Evolutionary conservation across 306 rosid species (phyloP), one percentile per base, ranked within the genome.

Genomic region (Begonia fuchsioides): DNA sequence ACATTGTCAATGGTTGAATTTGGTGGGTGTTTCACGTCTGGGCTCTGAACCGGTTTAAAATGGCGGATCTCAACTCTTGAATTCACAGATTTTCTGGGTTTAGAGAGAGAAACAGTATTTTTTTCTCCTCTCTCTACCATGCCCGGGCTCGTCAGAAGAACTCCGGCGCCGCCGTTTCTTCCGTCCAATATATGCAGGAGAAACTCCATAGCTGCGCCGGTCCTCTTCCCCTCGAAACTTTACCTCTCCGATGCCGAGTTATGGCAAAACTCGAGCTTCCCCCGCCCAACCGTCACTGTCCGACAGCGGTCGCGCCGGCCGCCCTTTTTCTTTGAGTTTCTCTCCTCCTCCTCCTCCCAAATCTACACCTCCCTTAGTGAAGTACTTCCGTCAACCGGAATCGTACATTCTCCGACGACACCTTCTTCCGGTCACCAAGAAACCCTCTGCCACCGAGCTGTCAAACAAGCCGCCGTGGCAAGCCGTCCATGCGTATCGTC

Each of bases 381-480:
- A 62, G 45, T 83, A 11, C 69, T 87, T 11, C 79, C 94, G 13
- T 60, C 71, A 17, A 19, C 44, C 11, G 14, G 39, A 17, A 35
- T 50, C 53, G 49, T 49, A 35, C 8, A 17, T 43, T 49, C 65
- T 1, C 60, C 68, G 35, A 39, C 69, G 15, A 57, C 61, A 18
- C 13, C 50, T 1, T 43, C 26, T 72, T 64, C 77, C 58, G 66
- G 70, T 59, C 60, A 57, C 60, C 75, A 83, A 66, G 79, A 81
- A 62, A 62, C 83, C 32, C 72, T 76, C 69, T 73, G 79, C 15
- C 68, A 76, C 65, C 83, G 71, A 1, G 35, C 35, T 5, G 98
- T 90, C 2, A 81, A 90, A 69, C 98, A 85, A 47, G 94, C 95
- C 17, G 95, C 98, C 13, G 77, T 94, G 92, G 95, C 92, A 35